phyloP scores from a whole-genome alignment of 176 grass and related monocot species.

The Aegilops bicornis region DNA sequence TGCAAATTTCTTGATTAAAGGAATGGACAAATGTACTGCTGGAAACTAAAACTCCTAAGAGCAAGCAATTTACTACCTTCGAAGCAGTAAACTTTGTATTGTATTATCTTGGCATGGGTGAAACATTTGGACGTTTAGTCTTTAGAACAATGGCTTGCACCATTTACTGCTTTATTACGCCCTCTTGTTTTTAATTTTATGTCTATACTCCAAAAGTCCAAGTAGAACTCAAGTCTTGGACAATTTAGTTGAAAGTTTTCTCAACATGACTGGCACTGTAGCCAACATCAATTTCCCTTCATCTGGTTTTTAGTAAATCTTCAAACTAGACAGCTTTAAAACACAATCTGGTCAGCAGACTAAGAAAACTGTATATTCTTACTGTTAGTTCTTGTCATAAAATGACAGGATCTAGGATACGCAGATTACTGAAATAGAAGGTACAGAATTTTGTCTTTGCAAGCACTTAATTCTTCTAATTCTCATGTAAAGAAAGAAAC shows the following conservation, averaged over 20 bases:
- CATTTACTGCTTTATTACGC: neutral
- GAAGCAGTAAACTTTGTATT: neutral
- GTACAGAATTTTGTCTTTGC: conserved; percentile 22
- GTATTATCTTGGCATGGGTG: neutral
- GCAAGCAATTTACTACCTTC: neutral
- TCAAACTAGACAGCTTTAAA: neutral
- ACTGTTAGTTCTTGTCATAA: neutral
- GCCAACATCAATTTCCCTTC: neutral
- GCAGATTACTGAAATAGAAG: neutral
- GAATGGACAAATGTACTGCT: neutral
- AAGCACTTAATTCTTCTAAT: neutral
- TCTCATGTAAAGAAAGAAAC: neutral
- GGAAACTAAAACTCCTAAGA: neutral
- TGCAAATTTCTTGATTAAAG: neutral
- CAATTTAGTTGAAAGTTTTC: neutral
- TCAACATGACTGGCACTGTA: too few species aligned
- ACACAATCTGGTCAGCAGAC: neutral
- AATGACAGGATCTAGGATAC: neutral
- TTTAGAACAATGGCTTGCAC: neutral
- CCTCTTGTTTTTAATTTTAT: neutral
- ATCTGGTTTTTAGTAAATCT: neutral
- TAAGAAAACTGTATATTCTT: neutral
- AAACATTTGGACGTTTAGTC: neutral
- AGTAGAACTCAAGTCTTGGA: neutral
- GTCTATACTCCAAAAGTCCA: neutral